These are phyloP conservation scores for Apophysomyces variabilis DNA, from an alignment of 371 early-diverging fungal genomes.

Conservation along the genomic window DNA sequence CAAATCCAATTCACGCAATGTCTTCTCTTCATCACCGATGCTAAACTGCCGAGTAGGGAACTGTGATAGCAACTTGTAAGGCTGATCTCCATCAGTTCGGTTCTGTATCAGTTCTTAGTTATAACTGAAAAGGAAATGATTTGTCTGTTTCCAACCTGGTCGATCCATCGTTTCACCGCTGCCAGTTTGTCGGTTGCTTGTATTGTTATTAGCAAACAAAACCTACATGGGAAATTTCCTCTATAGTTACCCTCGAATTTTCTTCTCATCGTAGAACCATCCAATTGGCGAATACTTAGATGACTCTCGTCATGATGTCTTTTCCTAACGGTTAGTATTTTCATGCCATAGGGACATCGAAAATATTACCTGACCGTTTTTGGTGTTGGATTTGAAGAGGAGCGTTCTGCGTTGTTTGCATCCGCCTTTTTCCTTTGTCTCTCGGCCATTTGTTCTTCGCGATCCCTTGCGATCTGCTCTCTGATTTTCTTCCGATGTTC, in stretches of 20 bases:
- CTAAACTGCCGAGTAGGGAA: constrained; percentile 52
- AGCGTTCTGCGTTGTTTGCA: not conserved
- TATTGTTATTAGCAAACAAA: not conserved
- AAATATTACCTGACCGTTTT: not conserved
- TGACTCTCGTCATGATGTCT: constrained; percentile 22
- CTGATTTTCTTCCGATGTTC: constrained; percentile 42
- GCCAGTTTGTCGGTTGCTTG: constrained; percentile 38
- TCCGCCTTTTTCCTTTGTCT: constrained; percentile 9
- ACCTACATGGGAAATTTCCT: not conserved
- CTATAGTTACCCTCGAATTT: constrained; percentile 37
- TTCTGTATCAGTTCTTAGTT: constrained; percentile 18
- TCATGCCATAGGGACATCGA: not conserved
- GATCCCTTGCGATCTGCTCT: constrained; percentile 52
- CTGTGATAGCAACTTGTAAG: constrained; percentile 46
- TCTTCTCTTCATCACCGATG: constrained; percentile 43
- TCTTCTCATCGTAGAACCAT: constrained; percentile 45
- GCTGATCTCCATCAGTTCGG: constrained; percentile 42
- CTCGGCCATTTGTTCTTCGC: constrained; percentile 41
- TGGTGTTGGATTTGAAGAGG: not conserved
- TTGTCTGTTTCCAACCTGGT: constrained; percentile 28
- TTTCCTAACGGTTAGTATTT: constrained; percentile 7
- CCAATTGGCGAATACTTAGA: constrained; percentile 49
- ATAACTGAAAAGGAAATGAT: not conserved
- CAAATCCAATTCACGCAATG: constrained; percentile 48
- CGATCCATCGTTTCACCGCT: constrained; percentile 43